Evolutionary conservation across 2,329 filamentous ascomycete species (phyloP), one percentile per base, ranked within the genome.

Genomic region (Penicillium sp.): DNA sequence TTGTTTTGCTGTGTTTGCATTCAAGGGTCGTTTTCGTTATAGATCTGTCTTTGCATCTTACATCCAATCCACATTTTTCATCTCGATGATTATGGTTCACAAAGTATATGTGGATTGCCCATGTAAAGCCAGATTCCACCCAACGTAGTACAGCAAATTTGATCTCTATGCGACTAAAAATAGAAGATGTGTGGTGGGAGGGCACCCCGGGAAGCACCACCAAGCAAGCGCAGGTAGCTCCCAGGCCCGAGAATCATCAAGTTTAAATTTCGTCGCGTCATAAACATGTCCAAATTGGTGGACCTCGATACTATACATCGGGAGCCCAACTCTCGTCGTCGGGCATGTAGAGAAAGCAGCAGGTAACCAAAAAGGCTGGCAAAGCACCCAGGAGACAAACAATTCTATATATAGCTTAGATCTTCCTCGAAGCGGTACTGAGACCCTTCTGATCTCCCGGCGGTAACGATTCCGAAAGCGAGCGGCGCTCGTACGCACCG

Each of bases 371-470:
- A n/a, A n/a, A n/a, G n/a, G n/a, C n/a, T n/a, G n/a, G n/a, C n/a
- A n/a, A n/a, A n/a, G n/a, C n/a, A n/a, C n/a, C n/a, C n/a, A n/a
- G n/a, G n/a, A n/a, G n/a, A n/a, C n/a, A n/a, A n/a, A n/a, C n/a
- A n/a, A n/a, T n/a, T 10, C 2, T 15, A 13, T 38, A 5, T 33
- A 19, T 27, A 19, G 37, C 38, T 54, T 23, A 50, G 18, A 50
- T 20, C 35, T 48, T 47, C 29, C 23, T 48, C 13, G 43, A 36
- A 2, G 39, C 44, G 13, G 43, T n/a, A 25, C 10, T 57, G n/a
- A 48, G 27, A 2, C 50, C 44, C 29, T 62, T 63, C 31, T 48
- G 32, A 27, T 41, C 31, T 29, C 31, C 43, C 7, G 43, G 31
- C 13, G 50, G 29, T 21, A 49, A 33, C 14, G 42, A 45, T 23